These are phyloP conservation scores for Paramecium primaurelia DNA, from an alignment of 73 alveolate genomes.

Conservation along the genomic window DNA sequence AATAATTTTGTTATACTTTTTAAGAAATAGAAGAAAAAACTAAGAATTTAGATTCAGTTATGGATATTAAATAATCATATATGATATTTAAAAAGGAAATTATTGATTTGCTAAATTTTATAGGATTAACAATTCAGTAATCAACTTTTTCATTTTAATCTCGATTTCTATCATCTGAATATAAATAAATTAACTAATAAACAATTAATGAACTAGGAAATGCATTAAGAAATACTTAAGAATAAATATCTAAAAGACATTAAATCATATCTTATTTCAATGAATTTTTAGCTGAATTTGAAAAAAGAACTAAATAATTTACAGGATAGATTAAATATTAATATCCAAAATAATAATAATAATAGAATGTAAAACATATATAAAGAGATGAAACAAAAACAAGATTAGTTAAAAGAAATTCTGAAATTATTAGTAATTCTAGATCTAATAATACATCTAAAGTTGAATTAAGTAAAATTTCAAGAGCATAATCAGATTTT, in stretches of 20 bases:
- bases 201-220: neutral
- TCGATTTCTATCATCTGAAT: neutral
- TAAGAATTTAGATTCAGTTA: neutral
- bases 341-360: neutral
- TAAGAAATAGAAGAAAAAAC: neutral
- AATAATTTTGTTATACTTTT: neutral
- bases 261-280: neutral
- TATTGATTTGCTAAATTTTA: neutral
- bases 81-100: neutral
- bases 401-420: neutral
- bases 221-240: neutral
- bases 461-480: neutral
- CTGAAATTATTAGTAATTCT: neutral
- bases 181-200: neutral
- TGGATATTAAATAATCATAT: neutral
- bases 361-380: neutral
- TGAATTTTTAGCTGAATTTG: neutral
- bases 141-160: neutral
- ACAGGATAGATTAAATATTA: neutral
- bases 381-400: neutral
- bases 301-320: neutral
- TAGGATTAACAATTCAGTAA: neutral
- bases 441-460: neutral
- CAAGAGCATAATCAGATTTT: neutral
- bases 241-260: neutral